A percentile compares a stretch with the other conserved stretches of the same genome.
These are phyloP conservation scores for Puccinellia tenuiflora DNA, from an alignment of 176 grass and related monocot genomes.

Conservation along the genomic window DNA sequence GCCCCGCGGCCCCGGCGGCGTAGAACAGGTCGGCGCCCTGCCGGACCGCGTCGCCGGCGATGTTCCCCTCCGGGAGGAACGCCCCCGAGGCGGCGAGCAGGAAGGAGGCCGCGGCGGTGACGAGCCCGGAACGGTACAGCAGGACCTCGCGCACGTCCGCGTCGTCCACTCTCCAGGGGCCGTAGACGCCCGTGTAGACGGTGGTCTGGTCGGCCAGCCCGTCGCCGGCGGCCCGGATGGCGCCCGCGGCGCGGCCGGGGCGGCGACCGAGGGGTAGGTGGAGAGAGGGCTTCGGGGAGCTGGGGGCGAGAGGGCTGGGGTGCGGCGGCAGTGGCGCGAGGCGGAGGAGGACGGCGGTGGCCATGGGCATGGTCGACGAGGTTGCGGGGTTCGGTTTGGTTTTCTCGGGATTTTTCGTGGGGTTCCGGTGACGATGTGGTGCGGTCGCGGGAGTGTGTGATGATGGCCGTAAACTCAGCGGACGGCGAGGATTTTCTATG, in stretches of 20 bases:
- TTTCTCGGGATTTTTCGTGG: background rate
- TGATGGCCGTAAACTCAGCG: background rate
- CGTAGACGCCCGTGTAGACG: slow-evolving; percentile 70
- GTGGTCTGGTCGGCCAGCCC: slow-evolving; percentile 32
- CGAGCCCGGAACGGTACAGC: slow-evolving; percentile 72
- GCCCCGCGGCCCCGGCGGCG: slow-evolving; percentile 51
- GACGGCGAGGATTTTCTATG: background rate
- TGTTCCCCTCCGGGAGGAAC: slow-evolving; percentile 57
- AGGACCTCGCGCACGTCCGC: slow-evolving; percentile 75
- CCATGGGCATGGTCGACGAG: background rate
- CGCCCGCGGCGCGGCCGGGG: background rate
- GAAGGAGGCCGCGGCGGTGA: slow-evolving; percentile 58
- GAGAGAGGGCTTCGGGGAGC: background rate
- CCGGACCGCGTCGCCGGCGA: slow-evolving; percentile 36
- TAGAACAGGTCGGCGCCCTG: slow-evolving; percentile 49
- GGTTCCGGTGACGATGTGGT: background rate
- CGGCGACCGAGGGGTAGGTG: background rate
- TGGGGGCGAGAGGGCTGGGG: background rate
- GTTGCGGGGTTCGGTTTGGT: background rate
- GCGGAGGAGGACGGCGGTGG: background rate
- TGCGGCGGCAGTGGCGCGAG: background rate
- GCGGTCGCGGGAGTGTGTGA: background rate
- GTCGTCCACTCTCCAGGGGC: slow-evolving; percentile 69
- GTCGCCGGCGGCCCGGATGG: slow-evolving; percentile 36
- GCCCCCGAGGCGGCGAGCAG: slow-evolving; percentile 51